Percentiles rank a stretch among this genome's conserved stretches.
phyloP scores from a whole-genome alignment of 257 asterid genomes.

The Nicotiana tomentosiformis region DNA sequence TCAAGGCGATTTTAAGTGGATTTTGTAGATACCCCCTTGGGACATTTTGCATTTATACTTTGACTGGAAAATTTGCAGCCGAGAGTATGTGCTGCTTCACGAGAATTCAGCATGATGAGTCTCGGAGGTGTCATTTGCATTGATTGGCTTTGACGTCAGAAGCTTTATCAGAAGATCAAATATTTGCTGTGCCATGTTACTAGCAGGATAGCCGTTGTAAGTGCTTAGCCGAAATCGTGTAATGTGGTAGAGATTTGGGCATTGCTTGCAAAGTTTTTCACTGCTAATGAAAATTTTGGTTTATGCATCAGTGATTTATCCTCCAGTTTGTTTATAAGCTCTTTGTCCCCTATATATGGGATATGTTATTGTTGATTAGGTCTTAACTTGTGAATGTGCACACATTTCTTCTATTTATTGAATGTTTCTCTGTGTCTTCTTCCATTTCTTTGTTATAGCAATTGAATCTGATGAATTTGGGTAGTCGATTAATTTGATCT shows the following conservation, averaged over 20 bases:
- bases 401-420: background rate
- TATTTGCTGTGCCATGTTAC: background rate
- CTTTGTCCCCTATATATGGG: background rate
- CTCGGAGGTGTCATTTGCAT: background rate
- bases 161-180: background rate
- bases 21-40: background rate
- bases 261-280: background rate
- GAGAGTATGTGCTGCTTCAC: conserved; percentile 85
- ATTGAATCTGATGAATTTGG: background rate
- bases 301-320: background rate
- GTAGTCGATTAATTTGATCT: background rate
- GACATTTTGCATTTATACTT: background rate
- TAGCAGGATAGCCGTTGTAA: background rate
- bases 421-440: background rate
- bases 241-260: background rate
- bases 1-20: background rate
- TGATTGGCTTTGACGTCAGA: background rate
- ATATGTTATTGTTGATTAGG: background rate
- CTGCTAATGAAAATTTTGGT: conserved; percentile 2
- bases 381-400: background rate
- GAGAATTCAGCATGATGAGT: conserved; percentile 71
- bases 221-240: background rate
- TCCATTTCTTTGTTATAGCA: background rate
- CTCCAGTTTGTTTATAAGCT: background rate
- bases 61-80: conserved; percentile 49